Conservation (phyloP, 129 eudicot species). For the Arctium lappa region DNA sequence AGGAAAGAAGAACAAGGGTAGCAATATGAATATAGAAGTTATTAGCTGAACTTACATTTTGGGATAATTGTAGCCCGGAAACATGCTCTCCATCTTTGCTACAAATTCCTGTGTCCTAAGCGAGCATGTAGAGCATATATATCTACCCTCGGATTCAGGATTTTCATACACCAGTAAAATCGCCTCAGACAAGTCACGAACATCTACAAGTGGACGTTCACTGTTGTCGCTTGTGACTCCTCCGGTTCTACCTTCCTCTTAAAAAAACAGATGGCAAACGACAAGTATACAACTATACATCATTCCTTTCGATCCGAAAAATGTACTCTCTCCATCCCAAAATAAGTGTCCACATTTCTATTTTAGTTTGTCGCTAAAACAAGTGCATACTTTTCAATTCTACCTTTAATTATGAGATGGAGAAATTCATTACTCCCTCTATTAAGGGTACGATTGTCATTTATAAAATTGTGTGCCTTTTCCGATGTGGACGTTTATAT, state of each 20-base stretch:
- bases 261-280: not conserved
- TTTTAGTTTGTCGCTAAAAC: not conserved
- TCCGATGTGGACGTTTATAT: not conserved
- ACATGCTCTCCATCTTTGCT: slow-evolving; percentile 32
- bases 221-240: slow-evolving; percentile 10
- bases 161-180: slow-evolving; percentile 37
- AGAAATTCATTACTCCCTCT: not conserved
- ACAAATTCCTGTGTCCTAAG: slow-evolving; percentile 21
- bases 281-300: slow-evolving; percentile 1
- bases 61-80: slow-evolving; percentile 40
- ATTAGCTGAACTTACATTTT: slow-evolving; percentile 25
- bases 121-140: slow-evolving; percentile 35
- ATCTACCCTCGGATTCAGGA: slow-evolving; percentile 43
- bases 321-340: not conserved
- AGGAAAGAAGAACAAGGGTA: not conserved
- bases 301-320: not conserved
- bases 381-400: not conserved
- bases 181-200: slow-evolving; percentile 38
- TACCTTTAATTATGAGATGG: not conserved
- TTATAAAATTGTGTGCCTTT: not conserved
- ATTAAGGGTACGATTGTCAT: not conserved
- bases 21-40: not conserved
- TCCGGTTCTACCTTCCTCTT: slow-evolving; percentile 27
- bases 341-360: not conserved
- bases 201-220: slow-evolving; percentile 24